These are phyloP conservation scores for Flaveria sonorensis DNA, from an alignment of 129 eudicot genomes.

Conservation along the genomic window DNA sequence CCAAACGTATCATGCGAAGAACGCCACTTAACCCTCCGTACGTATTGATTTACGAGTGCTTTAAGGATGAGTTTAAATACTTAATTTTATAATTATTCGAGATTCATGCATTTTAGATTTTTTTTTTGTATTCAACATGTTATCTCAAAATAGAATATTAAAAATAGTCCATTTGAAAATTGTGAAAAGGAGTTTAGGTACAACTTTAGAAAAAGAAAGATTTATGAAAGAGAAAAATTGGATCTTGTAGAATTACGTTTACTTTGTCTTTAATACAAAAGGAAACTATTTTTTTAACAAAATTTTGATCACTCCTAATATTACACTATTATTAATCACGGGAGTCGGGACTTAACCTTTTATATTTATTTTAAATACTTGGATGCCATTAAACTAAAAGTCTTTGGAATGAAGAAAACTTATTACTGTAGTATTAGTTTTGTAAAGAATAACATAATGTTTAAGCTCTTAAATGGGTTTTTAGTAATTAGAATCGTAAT, in stretches of 20 bases:
- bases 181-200: slow-evolving; percentile 4
- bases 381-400: no score
- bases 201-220: slow-evolving; percentile 5
- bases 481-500: no score
- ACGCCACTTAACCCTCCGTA: neutral
- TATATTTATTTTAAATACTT: no score
- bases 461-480: no score
- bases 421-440: no score
- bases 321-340: no score
- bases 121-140: neutral
- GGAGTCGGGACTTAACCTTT: no score
- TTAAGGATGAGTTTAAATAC: neutral
- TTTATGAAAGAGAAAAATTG: neutral
- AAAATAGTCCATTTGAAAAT: neutral
- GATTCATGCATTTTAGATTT: neutral
- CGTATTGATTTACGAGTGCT: neutral
- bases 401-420: no score
- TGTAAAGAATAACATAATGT: no score
- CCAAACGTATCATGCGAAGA: neutral
- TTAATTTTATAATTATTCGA: neutral
- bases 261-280: neutral
- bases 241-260: neutral
- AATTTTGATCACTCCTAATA: no score
- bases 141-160: neutral
- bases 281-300: neutral